Percentiles rank a stretch among this genome's conserved stretches.
These are phyloP conservation scores for Magnolia kwangsiensis DNA, from an alignment of 164 flowering plant species.

Conservation along the genomic window DNA sequence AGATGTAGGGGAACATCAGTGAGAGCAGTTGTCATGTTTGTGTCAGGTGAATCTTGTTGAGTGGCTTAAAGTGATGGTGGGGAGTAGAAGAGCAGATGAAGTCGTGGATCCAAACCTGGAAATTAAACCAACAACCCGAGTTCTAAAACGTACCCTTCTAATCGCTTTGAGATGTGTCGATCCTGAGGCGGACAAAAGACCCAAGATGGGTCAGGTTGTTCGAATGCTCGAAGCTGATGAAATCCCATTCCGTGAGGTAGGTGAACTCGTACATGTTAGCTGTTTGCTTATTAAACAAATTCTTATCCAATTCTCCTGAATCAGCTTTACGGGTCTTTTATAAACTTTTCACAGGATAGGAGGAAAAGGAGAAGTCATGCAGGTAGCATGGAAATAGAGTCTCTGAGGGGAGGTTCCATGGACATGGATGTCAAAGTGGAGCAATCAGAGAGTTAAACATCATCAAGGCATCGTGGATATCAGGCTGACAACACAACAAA, in stretches of 20 bases:
- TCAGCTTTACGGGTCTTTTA: neutral
- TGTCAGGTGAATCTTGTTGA: slow-evolving; percentile 49
- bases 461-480: neutral
- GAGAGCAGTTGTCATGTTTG: neutral
- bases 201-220: slow-evolving; percentile 39
- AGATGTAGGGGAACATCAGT: neutral
- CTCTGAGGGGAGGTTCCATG: slow-evolving; percentile 37
- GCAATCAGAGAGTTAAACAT: slow-evolving; percentile 26
- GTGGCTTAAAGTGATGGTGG: slow-evolving; percentile 53
- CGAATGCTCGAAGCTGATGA: slow-evolving; percentile 41
- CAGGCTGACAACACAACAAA: slow-evolving; percentile 8
- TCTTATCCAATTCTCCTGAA: neutral
- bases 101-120: slow-evolving; percentile 40
- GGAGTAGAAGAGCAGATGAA: slow-evolving; percentile 36
- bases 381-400: slow-evolving; percentile 60
- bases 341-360: slow-evolving; percentile 45
- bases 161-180: slow-evolving; percentile 46
- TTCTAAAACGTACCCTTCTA: slow-evolving; percentile 39
- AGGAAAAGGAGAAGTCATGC: slow-evolving; percentile 62
- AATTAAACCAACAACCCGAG: slow-evolving; percentile 32
- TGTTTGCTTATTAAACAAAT: neutral
- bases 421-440: slow-evolving; percentile 34
- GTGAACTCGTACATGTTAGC: neutral
- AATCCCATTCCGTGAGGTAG: slow-evolving; percentile 34
- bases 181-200: slow-evolving; percentile 46